Percentiles rank a stretch among this genome's conserved stretches.
Conservation (phyloP, 176 grass and related monocot species). For the Avena insularis region DNA sequence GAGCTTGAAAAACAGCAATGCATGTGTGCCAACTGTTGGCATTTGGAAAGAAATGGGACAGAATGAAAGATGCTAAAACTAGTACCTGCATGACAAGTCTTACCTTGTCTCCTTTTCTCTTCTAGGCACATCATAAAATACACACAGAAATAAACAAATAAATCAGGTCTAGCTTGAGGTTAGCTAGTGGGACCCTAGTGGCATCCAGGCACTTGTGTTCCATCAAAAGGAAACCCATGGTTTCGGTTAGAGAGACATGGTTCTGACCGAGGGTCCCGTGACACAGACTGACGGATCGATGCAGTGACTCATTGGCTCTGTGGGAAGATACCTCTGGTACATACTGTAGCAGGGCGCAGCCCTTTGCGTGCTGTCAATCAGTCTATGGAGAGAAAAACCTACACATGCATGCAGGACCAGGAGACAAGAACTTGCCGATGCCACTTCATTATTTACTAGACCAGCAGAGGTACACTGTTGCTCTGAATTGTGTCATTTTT, state of each 20-base stretch:
- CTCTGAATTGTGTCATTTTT: neutral
- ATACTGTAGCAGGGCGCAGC: neutral
- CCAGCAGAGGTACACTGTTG: slow-evolving; percentile 1
- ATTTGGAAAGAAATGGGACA: slow-evolving; percentile 11
- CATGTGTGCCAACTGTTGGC: slow-evolving; percentile 14
- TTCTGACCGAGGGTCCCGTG: slow-evolving; percentile 10
- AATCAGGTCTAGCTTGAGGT: neutral
- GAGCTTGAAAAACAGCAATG: neutral
- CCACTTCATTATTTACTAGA: slow-evolving; percentile 27
- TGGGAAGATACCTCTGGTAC: slow-evolving; percentile 9
- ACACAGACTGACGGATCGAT: slow-evolving; percentile 24
- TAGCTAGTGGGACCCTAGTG: neutral
- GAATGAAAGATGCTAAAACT: slow-evolving; percentile 33
- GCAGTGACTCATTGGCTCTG: slow-evolving; percentile 28
- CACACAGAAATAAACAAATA: neutral
- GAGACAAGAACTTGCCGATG: neutral
- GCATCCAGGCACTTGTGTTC: slow-evolving; percentile 18
- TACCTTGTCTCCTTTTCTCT: neutral
- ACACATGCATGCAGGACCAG: slow-evolving; percentile 13
- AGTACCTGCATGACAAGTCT: slow-evolving; percentile 42
- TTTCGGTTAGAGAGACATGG: slow-evolving; percentile 40
- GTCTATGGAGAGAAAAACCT: slow-evolving; percentile 35
- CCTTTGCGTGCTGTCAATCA: slow-evolving; percentile 56
- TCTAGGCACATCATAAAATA: neutral
- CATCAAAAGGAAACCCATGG: slow-evolving; percentile 21